These are phyloP conservation scores for Cladophialophora bantiana DNA, from an alignment of 2,329 filamentous ascomycete genomes.

Conservation along the genomic window DNA sequence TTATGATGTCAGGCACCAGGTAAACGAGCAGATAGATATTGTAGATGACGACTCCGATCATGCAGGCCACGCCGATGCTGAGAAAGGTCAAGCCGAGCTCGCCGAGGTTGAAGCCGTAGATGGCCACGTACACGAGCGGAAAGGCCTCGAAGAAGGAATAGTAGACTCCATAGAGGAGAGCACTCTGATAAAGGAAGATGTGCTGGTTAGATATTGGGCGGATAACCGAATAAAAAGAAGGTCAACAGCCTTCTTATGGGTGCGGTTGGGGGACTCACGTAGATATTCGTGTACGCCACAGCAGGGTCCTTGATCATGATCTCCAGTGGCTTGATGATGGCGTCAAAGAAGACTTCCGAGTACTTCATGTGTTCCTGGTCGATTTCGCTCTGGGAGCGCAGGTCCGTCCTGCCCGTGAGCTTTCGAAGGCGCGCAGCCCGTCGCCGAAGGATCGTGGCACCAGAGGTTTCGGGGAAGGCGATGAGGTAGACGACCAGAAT, in stretches of 20 bases:
- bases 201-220: not conserved
- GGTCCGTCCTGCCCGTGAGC: conserved; percentile 60
- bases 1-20: conserved; percentile 57
- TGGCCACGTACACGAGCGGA: conserved; percentile 65
- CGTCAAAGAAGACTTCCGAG: conserved; percentile 53
- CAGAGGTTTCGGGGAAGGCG: conserved; percentile 69
- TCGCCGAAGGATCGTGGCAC: conserved; percentile 65
- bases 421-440: conserved; percentile 67
- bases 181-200: conserved; percentile 46
- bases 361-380: conserved; percentile 62
- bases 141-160: conserved; percentile 70
- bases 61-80: conserved; percentile 63
- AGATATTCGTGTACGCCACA: conserved; percentile 66
- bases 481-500: conserved; percentile 66
- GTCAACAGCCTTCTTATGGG: not conserved
- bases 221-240: not conserved
- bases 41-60: conserved; percentile 60
- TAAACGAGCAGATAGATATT: conserved; percentile 60
- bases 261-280: conserved; percentile 48
- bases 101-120: conserved; percentile 66
- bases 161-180: conserved; percentile 60
- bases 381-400: conserved; percentile 70
- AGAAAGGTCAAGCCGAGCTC: conserved; percentile 67
- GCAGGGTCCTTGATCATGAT: conserved; percentile 68
- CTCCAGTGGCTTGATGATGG: conserved; percentile 66